Conservation (phyloP, 768 basidiomycete species). For the Agaricus subrufescens region DNA sequence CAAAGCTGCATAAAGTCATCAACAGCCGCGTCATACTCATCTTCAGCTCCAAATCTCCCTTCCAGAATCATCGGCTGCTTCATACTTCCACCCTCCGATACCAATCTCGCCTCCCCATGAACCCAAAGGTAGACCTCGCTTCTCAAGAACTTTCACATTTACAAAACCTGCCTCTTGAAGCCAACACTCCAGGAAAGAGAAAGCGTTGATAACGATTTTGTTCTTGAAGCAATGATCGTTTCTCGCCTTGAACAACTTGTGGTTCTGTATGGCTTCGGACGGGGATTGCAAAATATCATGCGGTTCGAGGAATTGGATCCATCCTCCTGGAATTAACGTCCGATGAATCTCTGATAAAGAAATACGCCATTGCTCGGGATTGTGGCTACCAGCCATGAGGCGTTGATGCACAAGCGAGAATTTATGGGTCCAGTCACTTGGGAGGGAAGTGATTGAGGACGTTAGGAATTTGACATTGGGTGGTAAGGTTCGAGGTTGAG, state of each 20-base stretch:
- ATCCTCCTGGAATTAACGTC: slow-evolving; percentile 6
- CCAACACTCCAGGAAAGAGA: neutral
- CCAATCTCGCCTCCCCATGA: slow-evolving; percentile 1
- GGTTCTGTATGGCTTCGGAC: neutral
- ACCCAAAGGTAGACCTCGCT: neutral
- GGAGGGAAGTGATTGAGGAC: slow-evolving; percentile 5
- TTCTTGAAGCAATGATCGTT: neutral
- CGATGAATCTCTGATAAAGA: slow-evolving; percentile 9
- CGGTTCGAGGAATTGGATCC: slow-evolving; percentile 7
- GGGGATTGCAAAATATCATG: neutral
- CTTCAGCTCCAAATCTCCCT: slow-evolving; percentile 8
- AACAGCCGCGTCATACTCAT: slow-evolving; percentile 10
- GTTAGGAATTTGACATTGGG: slow-evolving; percentile 5
- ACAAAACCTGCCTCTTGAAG: slow-evolving; percentile 3
- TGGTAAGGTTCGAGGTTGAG: neutral
- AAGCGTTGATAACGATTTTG: slow-evolving; percentile 5
- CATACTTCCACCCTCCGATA: neutral
- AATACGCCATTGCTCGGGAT: slow-evolving; percentile 3
- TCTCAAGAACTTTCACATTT: slow-evolving; percentile 1
- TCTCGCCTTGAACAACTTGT: neutral
- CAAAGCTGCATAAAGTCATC: slow-evolving; percentile 1
- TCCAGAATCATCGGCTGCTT: slow-evolving; percentile 3
- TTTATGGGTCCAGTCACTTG: slow-evolving; percentile 4
- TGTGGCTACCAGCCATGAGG: slow-evolving; percentile 3
- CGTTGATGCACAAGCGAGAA: slow-evolving; percentile 10